Percentiles rank a stretch among this genome's conserved stretches.
Conservation (phyloP, 2,329 filamentous ascomycete species). For the Colletotrichum acutatum region DNA sequence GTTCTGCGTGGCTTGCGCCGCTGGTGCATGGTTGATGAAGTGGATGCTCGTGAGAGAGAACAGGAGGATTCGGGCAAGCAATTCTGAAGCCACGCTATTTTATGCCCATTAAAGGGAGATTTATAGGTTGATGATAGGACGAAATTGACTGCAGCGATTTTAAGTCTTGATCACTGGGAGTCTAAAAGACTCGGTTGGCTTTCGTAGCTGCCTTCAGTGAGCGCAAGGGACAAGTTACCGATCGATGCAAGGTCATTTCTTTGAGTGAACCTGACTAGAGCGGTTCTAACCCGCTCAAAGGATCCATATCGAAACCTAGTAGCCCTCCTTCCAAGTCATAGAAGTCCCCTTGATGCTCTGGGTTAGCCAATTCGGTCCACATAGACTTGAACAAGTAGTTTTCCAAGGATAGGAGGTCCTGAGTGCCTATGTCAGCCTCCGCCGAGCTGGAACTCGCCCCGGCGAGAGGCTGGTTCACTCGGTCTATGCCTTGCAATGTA, state of each 20-base stretch:
- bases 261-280: too few relatives aligned
- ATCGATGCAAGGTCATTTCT: too few relatives aligned
- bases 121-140: neutral
- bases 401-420: neutral
- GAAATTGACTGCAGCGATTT: too few relatives aligned
- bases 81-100: slow-evolving; percentile 27
- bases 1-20: slow-evolving; percentile 38
- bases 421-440: neutral
- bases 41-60: slow-evolving; percentile 41
- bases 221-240: too few relatives aligned
- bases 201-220: too few relatives aligned
- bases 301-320: neutral
- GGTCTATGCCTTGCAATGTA: too few relatives aligned
- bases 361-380: neutral
- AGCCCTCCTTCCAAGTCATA: neutral
- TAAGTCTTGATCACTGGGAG: too few relatives aligned
- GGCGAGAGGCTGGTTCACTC: neutral
- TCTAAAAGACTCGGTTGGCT: too few relatives aligned
- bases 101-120: slow-evolving; percentile 26
- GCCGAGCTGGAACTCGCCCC: neutral
- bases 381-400: neutral
- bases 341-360: neutral
- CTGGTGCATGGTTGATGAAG: slow-evolving; percentile 38
- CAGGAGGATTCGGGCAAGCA: slow-evolving; percentile 34
- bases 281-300: too few relatives aligned